phyloP scores from a whole-genome alignment of 306 rosid species.

The Gillenia trifoliata region DNA sequence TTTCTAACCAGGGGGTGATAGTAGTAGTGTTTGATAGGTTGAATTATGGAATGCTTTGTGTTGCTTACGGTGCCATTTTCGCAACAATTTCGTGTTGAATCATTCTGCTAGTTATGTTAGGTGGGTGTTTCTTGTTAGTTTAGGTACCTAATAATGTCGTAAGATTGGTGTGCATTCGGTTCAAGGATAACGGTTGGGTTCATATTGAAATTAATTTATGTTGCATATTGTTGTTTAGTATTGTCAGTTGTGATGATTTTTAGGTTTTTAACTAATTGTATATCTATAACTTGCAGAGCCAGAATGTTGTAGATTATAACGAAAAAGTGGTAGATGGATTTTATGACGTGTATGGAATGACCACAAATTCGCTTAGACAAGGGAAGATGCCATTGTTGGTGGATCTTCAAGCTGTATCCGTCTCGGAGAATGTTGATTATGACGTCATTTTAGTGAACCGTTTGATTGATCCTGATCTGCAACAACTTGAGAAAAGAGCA shows the following conservation, averaged over 20 bases:
- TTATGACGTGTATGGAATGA: conserved; percentile 76
- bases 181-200: not conserved
- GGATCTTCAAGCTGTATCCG: conserved; percentile 60
- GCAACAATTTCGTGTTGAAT: not conserved
- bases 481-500: conserved; percentile 65
- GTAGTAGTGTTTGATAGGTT: not conserved
- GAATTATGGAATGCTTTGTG: not conserved
- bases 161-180: not conserved
- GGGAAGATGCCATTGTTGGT: conserved; percentile 91
- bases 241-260: not conserved
- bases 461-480: conserved; percentile 58
- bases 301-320: conserved; percentile 73
- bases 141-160: not conserved
- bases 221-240: not conserved
- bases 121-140: not conserved
- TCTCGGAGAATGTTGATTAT: conserved; percentile 58
- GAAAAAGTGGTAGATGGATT: conserved; percentile 95
- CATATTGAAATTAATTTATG: not conserved
- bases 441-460: conserved; percentile 86
- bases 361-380: conserved; percentile 53
- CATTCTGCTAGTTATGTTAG: not conserved
- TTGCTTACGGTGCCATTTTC: not conserved
- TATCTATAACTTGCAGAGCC: conserved; percentile 57
- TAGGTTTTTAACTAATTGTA: conserved; percentile 22
- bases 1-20: not conserved